Percentiles rank a stretch among this genome's conserved stretches.
These are phyloP conservation scores for Trichoderma brevicompactum DNA, from an alignment of 2,329 filamentous ascomycete species.

Conservation along the genomic window DNA sequence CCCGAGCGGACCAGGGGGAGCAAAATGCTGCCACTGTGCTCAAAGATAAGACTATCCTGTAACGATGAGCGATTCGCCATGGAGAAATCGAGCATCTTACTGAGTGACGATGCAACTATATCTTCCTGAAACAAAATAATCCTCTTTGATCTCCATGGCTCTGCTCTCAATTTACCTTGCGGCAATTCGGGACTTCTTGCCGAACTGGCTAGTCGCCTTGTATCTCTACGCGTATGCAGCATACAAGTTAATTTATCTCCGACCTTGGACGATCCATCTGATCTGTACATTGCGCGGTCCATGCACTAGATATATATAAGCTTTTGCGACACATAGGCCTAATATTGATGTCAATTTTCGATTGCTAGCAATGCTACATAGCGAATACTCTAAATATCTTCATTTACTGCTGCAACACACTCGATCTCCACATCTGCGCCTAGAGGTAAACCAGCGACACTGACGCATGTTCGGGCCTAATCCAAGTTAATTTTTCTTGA, in stretches of 20 bases:
- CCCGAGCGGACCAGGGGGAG: no score
- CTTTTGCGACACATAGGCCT: neutral
- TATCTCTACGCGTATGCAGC: neutral
- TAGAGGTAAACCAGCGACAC: conserved; percentile 73
- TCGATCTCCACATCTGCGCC: conserved; percentile 76
- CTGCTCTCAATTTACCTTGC: neutral
- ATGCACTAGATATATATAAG: neutral
- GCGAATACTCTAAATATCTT: neutral
- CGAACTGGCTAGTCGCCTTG: neutral
- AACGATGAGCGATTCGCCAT: no score
- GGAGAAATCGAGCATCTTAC: no score
- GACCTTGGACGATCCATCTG: no score
- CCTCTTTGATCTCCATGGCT: neutral
- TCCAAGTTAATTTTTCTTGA: neutral
- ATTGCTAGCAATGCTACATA: neutral
- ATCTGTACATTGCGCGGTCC: no score
- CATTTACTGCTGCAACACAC: conserved; percentile 31
- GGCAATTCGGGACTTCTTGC: neutral
- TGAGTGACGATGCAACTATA: no score
- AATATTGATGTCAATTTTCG: neutral
- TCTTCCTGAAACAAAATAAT: neutral
- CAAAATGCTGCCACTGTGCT: no score
- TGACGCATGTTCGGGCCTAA: conserved; percentile 67
- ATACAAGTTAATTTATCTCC: neutral
- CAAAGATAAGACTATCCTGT: no score